Conservation (phyloP, 352 stramenopile species). For the Phytophthora ohioensis region DNA sequence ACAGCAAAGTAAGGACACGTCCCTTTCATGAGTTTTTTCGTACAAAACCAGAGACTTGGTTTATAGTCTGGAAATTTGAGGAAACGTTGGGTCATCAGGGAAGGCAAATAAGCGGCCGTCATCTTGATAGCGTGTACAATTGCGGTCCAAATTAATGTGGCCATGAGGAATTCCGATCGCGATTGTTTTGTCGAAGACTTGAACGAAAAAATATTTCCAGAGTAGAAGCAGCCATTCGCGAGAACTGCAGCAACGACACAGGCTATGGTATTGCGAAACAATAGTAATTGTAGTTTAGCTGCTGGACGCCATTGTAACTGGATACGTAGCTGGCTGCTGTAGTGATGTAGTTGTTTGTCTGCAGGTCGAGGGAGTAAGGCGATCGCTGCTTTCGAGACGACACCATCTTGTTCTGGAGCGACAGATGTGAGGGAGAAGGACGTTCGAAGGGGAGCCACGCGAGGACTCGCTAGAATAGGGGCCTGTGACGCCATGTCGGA, state of each 20-base stretch:
- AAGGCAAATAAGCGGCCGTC: conserved; percentile 24
- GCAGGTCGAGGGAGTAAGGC: not conserved
- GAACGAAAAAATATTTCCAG: conserved; percentile 31
- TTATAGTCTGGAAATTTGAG: conserved; percentile 10
- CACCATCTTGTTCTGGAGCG: conserved; percentile 2
- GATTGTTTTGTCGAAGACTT: conserved; percentile 29
- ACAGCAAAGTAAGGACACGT: conserved; percentile 12
- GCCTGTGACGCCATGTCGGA: conserved; percentile 7
- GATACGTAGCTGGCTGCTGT: conserved; percentile 26
- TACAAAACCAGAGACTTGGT: conserved; percentile 24
- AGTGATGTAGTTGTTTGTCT: conserved; percentile 8
- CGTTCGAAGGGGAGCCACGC: conserved; percentile 14
- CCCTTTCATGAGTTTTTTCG: conserved; percentile 13
- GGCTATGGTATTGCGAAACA: conserved; percentile 29
- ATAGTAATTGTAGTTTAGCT: conserved; percentile 28
- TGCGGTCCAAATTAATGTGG: conserved; percentile 20
- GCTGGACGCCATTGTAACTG: conserved; percentile 25
- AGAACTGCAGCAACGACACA: conserved; percentile 20
- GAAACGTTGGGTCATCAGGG: conserved; percentile 25
- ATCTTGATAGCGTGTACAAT: conserved; percentile 16
- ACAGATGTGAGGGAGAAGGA: conserved; percentile 18
- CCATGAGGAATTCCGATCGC: conserved; percentile 32
- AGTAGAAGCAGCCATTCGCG: conserved; percentile 6
- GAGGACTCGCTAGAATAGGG: conserved; percentile 16
- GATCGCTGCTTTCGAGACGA: conserved; percentile 15